Evolutionary conservation across 2,329 filamentous ascomycete genomes (phyloP).

Genomic region (Beauveria asiatica): DNA sequence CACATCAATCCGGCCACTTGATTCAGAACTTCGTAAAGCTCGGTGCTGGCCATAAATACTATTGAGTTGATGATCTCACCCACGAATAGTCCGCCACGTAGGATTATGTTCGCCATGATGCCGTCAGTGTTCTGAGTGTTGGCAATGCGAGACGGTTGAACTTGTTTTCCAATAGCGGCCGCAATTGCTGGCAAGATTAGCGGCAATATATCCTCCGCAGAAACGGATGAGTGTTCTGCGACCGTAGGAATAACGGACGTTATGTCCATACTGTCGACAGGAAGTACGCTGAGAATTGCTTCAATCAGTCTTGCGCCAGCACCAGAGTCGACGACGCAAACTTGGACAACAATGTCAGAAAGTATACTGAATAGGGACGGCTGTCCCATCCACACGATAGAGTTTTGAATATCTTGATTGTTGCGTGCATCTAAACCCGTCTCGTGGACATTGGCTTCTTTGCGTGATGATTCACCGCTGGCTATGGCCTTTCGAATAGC

Average conservation of each 20-base stretch:
- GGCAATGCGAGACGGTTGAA: constrained; percentile 1
- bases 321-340: constrained; percentile 14
- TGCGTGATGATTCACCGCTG: neutral
- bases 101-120: constrained; percentile 14
- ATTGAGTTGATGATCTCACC: constrained; percentile 14
- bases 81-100: constrained; percentile 16
- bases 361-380: constrained; percentile 15
- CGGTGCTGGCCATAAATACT: constrained; percentile 4
- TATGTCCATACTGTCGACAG: constrained; percentile 14
- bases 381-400: neutral
- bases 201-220: constrained; percentile 13
- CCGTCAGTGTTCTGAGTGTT: constrained; percentile 7
- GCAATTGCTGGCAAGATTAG: constrained; percentile 18
- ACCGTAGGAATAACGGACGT: constrained; percentile 14
- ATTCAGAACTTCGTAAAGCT: constrained; percentile 15
- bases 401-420: neutral
- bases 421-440: neutral
- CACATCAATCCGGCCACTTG: constrained; percentile 16
- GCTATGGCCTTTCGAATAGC: constrained; percentile 1
- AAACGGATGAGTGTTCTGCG: constrained; percentile 13
- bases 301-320: constrained; percentile 18
- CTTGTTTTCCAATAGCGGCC: constrained; percentile 12
- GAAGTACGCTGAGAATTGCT: constrained; percentile 15
- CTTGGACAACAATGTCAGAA: constrained; percentile 14
- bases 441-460: neutral